phyloP scores from a whole-genome alignment of 305 asterid genomes.

The Fraxinus latifolia region DNA sequence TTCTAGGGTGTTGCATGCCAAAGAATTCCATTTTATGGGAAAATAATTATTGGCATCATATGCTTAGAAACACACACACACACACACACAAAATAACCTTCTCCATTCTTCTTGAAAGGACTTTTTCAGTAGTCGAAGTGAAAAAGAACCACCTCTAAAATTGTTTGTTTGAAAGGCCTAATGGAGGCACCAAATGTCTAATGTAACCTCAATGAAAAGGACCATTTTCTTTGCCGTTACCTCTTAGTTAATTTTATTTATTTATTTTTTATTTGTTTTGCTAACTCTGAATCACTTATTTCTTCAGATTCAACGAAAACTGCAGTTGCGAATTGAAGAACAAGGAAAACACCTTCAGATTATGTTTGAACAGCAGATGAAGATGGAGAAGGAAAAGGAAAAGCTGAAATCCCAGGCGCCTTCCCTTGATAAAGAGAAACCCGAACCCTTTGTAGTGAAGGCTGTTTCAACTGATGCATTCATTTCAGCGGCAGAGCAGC shows the following conservation, averaged over 20 bases:
- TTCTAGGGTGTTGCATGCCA: not conserved
- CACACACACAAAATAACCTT: not conserved
- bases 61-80: not conserved
- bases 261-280: too few species aligned
- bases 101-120: not conserved
- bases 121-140: not conserved
- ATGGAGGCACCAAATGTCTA: not conserved
- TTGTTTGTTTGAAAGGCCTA: not conserved
- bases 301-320: slow-evolving; percentile 69
- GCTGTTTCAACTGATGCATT: slow-evolving; percentile 24
- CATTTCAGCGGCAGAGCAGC: slow-evolving; percentile 21
- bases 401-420: slow-evolving; percentile 32
- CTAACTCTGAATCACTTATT: not conserved
- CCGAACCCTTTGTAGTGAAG: slow-evolving; percentile 26
- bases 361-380: slow-evolving; percentile 69
- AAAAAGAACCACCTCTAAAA: not conserved
- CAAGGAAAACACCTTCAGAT: slow-evolving; percentile 70
- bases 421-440: slow-evolving; percentile 13
- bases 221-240: not conserved
- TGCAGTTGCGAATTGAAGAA: slow-evolving; percentile 80
- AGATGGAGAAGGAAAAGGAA: slow-evolving; percentile 39
- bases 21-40: not conserved
- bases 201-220: not conserved
- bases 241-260: not conserved
- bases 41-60: not conserved